Percentiles rank a stretch among this genome's conserved stretches.
Evolutionary conservation across 176 grass and related monocot species (phyloP).

Genomic region (Cenchrus purpureus): DNA sequence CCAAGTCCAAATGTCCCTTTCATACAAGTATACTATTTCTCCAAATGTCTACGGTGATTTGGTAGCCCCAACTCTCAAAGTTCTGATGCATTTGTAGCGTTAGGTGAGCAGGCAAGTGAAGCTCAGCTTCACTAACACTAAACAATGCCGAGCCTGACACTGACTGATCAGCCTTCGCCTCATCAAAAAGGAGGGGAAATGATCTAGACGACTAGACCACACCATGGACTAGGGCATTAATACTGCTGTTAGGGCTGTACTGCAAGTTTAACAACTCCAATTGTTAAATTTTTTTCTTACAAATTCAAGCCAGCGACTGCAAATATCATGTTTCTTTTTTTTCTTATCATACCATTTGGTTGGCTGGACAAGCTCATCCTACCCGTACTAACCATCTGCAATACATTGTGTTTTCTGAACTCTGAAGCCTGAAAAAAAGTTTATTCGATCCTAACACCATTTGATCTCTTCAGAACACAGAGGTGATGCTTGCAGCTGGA

Average conservation of each 20-base stretch:
- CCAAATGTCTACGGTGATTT: conserved; percentile 35
- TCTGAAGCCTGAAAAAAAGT: conserved; percentile 2
- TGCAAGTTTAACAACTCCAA: conserved; percentile 26
- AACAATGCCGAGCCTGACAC: conserved; percentile 25
- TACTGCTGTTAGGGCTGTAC: conserved; percentile 6
- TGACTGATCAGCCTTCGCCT: conserved; percentile 44
- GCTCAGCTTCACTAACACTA: conserved; percentile 47
- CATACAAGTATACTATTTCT: conserved; percentile 17
- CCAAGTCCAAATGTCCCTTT: not conserved
- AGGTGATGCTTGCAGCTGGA: conserved; percentile 28
- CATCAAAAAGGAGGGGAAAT: conserved; percentile 15
- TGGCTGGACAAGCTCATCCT: conserved; percentile 19
- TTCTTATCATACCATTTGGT: conserved; percentile 13
- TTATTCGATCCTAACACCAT: conserved; percentile 12
- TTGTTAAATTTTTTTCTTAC: not conserved
- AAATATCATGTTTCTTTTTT: not conserved
- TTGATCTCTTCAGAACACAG: conserved; percentile 24
- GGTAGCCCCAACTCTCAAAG: conserved; percentile 42
- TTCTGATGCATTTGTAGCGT: conserved; percentile 37
- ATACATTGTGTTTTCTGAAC: conserved; percentile 11
- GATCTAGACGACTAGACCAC: not conserved
- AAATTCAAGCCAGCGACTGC: not conserved
- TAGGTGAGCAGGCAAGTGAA: conserved; percentile 57
- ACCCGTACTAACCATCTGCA: conserved; percentile 19
- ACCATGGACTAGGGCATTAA: conserved; percentile 6